These are phyloP conservation scores for Hypoxylon perforatum DNA, from an alignment of 495 filamentous ascomycete species.

Conservation along the genomic window DNA sequence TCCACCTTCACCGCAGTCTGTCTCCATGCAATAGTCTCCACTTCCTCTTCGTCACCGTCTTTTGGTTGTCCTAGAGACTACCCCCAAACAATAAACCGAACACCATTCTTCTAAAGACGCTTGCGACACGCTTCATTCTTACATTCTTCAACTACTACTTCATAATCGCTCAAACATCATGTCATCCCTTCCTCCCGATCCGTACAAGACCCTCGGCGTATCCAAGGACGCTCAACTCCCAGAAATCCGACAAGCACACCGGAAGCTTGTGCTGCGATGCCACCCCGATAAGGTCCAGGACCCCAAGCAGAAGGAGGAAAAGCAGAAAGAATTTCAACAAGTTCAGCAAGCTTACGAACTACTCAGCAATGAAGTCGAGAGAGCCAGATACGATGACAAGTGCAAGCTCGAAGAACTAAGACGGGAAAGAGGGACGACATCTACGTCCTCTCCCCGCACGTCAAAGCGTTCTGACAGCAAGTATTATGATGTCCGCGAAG, in stretches of 20 bases:
- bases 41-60: conserved; percentile 39
- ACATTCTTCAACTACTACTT: conserved; percentile 19
- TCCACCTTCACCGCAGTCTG: conserved; percentile 43
- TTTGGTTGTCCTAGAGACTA: conserved; percentile 44
- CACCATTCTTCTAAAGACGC: conserved; percentile 11
- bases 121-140: conserved; percentile 31
- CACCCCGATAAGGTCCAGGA: conserved; percentile 94
- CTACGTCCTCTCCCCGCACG: conserved; percentile 48
- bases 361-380: conserved; percentile 79
- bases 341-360: conserved; percentile 95
- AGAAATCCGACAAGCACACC: conserved; percentile 83
- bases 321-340: conserved; percentile 88
- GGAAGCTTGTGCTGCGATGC: conserved; percentile 91
- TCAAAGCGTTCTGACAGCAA: conserved; percentile 48
- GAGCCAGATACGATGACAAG: conserved; percentile 81
- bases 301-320: conserved; percentile 72
- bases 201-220: conserved; percentile 84
- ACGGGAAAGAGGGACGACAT: conserved; percentile 51
- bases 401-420: conserved; percentile 67
- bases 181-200: conserved; percentile 77
- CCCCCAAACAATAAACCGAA: conserved; percentile 35
- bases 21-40: conserved; percentile 55
- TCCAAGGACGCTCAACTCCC: conserved; percentile 75
- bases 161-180: conserved; percentile 58
- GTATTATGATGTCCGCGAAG: conserved; percentile 47